A percentile compares a stretch with the other conserved stretches of the same genome.
Evolutionary conservation across 768 basidiomycete genomes (phyloP).

Genomic region (Pisolithus tinctorius): DNA sequence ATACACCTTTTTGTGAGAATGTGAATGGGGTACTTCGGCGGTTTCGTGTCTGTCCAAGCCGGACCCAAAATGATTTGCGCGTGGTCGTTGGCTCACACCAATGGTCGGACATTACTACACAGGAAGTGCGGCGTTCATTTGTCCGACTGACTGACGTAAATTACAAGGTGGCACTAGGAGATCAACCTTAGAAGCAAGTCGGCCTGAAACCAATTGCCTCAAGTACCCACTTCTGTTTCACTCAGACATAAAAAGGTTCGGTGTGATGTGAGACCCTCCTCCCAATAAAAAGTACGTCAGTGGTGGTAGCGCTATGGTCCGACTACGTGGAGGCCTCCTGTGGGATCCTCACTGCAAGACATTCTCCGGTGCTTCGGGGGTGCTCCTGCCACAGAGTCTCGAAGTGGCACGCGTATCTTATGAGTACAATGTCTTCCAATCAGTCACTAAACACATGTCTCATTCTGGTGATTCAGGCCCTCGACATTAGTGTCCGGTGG

Average conservation of each 20-base stretch:
- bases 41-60: conserved; percentile 5
- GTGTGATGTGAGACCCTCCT: no score
- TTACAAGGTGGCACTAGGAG: no score
- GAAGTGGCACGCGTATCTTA: background rate
- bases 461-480: background rate
- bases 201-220: no score
- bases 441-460: background rate
- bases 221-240: no score
- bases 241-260: no score
- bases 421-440: background rate
- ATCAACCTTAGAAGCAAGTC: no score
- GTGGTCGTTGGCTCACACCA: conserved; percentile 8
- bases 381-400: background rate
- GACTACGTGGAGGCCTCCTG: background rate
- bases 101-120: no score
- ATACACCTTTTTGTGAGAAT: conserved; percentile 10
- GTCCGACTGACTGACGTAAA: no score
- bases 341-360: background rate
- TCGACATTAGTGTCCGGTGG: background rate
- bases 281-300: no score
- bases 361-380: background rate
- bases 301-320: no score
- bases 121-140: no score
- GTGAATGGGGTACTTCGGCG: conserved; percentile 14
- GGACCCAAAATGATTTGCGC: conserved; percentile 1